phyloP scores from a whole-genome alignment of 148 eudicot genomes.

The Salicornia ramosissima region DNA sequence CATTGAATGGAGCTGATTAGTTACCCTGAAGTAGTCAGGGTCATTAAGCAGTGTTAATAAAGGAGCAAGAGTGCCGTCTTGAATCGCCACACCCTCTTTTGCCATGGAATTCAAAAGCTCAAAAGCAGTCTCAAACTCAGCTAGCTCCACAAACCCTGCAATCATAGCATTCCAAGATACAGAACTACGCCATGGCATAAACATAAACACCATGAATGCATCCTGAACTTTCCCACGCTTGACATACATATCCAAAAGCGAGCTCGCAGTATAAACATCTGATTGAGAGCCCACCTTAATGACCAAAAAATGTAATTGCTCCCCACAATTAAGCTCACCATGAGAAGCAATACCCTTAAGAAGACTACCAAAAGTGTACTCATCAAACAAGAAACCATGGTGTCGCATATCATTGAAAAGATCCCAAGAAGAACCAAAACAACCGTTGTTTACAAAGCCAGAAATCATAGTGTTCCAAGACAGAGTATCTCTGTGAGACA shows the following conservation, averaged over 20 bases:
- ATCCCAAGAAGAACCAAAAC: slow-evolving; percentile 35
- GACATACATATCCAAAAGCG: slow-evolving; percentile 72
- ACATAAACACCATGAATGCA: slow-evolving; percentile 44
- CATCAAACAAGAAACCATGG: slow-evolving; percentile 38
- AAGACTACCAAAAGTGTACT: slow-evolving; percentile 57
- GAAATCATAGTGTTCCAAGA: slow-evolving; percentile 68
- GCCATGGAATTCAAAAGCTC: slow-evolving; percentile 43
- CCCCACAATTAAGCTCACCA: slow-evolving; percentile 36
- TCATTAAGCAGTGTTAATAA: slow-evolving; percentile 55
- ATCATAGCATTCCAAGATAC: slow-evolving; percentile 80
- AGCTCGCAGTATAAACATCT: slow-evolving; percentile 52
- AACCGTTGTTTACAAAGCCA: slow-evolving; percentile 48
- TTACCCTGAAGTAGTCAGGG: slow-evolving; percentile 32
- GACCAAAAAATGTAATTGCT: slow-evolving; percentile 48
- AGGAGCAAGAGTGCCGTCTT: slow-evolving; percentile 68
- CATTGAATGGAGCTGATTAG: slow-evolving; percentile 52
- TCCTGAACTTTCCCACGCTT: slow-evolving; percentile 58
- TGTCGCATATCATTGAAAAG: slow-evolving; percentile 43
- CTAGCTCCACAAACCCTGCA: slow-evolving; percentile 50
- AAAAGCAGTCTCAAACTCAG: slow-evolving; percentile 34
- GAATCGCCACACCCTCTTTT: slow-evolving; percentile 39
- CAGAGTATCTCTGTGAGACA: slow-evolving; percentile 48
- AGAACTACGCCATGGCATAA: slow-evolving; percentile 41
- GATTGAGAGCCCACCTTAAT: slow-evolving; percentile 40
- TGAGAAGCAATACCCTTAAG: slow-evolving; percentile 50